Conservation (phyloP, 371 early-diverging fungal species). For the Racocetra persica region DNA sequence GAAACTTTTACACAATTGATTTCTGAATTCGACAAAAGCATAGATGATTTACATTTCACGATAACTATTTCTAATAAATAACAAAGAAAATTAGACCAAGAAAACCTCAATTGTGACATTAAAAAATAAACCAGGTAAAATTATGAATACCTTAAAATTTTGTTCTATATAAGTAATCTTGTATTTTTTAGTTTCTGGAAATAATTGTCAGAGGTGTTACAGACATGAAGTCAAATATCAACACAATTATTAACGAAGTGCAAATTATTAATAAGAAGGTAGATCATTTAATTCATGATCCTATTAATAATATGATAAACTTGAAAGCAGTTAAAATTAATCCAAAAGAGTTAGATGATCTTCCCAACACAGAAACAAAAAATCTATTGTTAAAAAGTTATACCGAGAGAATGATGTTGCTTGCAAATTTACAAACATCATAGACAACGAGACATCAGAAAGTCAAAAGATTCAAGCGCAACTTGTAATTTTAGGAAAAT, state of each 20-base stretch:
- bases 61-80: not conserved
- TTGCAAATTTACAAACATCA: not conserved
- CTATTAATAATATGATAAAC: not conserved
- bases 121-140: constrained; percentile 29
- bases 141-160: not conserved
- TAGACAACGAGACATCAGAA: not conserved
- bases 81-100: constrained; percentile 5
- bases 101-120: constrained; percentile 24
- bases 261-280: constrained; percentile 18
- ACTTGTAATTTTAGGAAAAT: constrained; percentile 21
- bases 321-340: constrained; percentile 4
- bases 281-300: not conserved
- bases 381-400: constrained; percentile 17
- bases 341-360: not conserved
- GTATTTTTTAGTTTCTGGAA: no score
- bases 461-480: constrained; percentile 6
- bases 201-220: constrained; percentile 4
- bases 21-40: not conserved
- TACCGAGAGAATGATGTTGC: constrained; percentile 1
- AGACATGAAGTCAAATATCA: not conserved
- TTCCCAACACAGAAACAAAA: not conserved
- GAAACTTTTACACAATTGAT: not conserved
- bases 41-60: constrained; percentile 8
- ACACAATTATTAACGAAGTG: constrained; percentile 20
- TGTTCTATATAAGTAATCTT: not conserved